Conservation (phyloP, 2,329 filamentous ascomycete genomes). For the Monascus ruber region DNA sequence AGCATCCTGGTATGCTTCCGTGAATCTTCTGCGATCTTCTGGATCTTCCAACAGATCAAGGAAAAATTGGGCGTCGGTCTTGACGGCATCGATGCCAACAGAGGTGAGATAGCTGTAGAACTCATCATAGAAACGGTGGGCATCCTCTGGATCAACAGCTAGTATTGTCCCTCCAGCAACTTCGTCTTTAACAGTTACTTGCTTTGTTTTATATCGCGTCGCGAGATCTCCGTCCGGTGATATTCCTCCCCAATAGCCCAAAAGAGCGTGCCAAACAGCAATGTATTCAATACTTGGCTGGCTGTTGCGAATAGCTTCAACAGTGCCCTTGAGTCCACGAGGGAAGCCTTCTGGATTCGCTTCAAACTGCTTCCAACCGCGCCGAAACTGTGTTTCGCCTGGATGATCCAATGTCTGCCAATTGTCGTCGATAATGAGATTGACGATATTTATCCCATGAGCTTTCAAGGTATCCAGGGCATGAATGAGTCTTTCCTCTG, state of each 20-base stretch:
- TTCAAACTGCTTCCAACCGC: conserved; percentile 71
- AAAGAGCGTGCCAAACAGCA: conserved; percentile 85
- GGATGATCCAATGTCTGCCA: conserved; percentile 69
- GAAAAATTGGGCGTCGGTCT: conserved; percentile 88
- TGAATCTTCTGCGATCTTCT: conserved; percentile 58
- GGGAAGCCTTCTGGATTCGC: conserved; percentile 73
- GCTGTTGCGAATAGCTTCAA: conserved; percentile 55
- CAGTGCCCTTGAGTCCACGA: conserved; percentile 59
- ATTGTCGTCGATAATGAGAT: conserved; percentile 91
- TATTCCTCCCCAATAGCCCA: conserved; percentile 86
- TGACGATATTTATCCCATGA: conserved; percentile 65
- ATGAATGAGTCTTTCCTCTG: conserved; percentile 63
- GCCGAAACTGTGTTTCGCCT: conserved; percentile 40
- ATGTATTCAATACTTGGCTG: conserved; percentile 69
- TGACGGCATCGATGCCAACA: conserved; percentile 73
- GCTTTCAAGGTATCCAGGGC: conserved; percentile 62
- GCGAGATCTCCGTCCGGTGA: conserved; percentile 63
- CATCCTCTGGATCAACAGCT: conserved; percentile 63
- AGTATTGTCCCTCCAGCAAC: conserved; percentile 55
- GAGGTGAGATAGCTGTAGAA: conserved; percentile 74
- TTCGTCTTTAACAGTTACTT: conserved; percentile 44
- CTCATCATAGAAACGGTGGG: conserved; percentile 70
- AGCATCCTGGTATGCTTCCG: conserved; percentile 67
- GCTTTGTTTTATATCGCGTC: conserved; percentile 61
- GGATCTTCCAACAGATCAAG: conserved; percentile 64